Conservation (phyloP, 495 filamentous ascomycete genomes). For the Aspergillus asperescens region DNA sequence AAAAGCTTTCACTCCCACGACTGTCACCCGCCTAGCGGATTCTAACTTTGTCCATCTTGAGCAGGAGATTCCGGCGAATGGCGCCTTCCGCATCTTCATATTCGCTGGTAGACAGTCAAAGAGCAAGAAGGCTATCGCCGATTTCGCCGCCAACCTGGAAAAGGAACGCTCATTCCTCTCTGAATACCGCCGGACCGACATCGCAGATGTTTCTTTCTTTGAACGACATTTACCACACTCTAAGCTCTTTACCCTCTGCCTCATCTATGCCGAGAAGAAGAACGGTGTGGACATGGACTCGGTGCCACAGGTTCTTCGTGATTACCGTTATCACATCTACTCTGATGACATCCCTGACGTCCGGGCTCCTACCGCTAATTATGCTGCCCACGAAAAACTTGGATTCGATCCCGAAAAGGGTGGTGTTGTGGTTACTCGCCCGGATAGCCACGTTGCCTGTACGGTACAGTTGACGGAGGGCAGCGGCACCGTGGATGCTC, state of each 20-base stretch:
- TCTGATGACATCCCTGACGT: constrained; percentile 78
- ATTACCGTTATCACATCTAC: constrained; percentile 80
- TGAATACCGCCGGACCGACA: constrained; percentile 56
- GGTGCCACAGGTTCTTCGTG: constrained; percentile 60
- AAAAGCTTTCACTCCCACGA: constrained; percentile 65
- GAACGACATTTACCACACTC: constrained; percentile 80
- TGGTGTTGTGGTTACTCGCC: constrained; percentile 74
- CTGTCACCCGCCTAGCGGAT: constrained; percentile 78
- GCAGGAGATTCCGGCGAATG: constrained; percentile 82
- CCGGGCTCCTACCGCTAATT: constrained; percentile 59
- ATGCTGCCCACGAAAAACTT: constrained; percentile 81
- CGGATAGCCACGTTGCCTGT: constrained; percentile 80
- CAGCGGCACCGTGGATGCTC: constrained; percentile 69
- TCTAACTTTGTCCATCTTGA: constrained; percentile 82
- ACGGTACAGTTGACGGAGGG: constrained; percentile 69
- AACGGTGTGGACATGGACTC: constrained; percentile 58
- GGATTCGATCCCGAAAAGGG: constrained; percentile 68
- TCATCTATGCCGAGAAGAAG: constrained; percentile 62
- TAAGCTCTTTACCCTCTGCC: constrained; percentile 70
- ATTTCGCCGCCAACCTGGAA: constrained; percentile 59
- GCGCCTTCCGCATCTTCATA: constrained; percentile 78
- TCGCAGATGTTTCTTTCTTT: constrained; percentile 63
- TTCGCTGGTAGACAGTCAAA: constrained; percentile 65
- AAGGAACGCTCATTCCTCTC: constrained; percentile 65
- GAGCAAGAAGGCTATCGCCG: constrained; percentile 57